Evolutionary conservation across 495 filamentous ascomycete genomes (phyloP), one percentile per base, ranked within the genome.

Genomic region (Hamigera avellanea): DNA sequence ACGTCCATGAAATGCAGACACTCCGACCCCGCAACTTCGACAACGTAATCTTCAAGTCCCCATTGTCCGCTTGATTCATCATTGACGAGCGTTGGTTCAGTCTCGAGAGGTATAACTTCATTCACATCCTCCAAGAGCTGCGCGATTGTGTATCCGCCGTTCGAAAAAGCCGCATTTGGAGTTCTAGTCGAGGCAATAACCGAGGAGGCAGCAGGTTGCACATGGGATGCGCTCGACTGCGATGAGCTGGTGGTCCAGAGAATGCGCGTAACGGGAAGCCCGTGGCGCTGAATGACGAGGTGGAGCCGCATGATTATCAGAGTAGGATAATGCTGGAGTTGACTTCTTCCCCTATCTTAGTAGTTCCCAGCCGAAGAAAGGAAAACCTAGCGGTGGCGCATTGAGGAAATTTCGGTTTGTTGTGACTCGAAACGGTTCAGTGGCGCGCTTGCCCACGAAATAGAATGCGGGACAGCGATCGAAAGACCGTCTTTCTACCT

Each of bases 31-130:
- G 61, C 66, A 3, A 95, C 67, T 53, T 93, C 82, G 19, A 95
- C 87, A 13, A 75, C 76, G 59, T 98, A 98, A 50, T 96, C 85
- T 48, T 98, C 91, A 17, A 96, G 50, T 1, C 88, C 91, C 83
- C 83, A 94, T 40, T 81, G 71, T 10, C 64, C 69, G 36, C 61
- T 60, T 19, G 39, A 48, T 19, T 64, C 59, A 8, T 51, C 43
- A 25, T 64, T 59, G 23, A 64, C 56, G 19, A 56, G 30, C 13
- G 37, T 50, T 2, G 56, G 50, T 23, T 65, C 73, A 27, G 80
- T 81, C 55, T 95, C 91, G 1, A 98, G 69, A 1, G 88, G 87
- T 6, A 95, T 62, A 16, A 83, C 69, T 25, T 86, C 76, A 49
- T 93, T 88, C 33, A 98, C 66, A 36, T 84, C 75, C 42, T 88